Evolutionary conservation across 352 stramenopile genomes (phyloP), one percentile per base, ranked within the genome.

Genomic region (Phytophthora chlamydospora): DNA sequence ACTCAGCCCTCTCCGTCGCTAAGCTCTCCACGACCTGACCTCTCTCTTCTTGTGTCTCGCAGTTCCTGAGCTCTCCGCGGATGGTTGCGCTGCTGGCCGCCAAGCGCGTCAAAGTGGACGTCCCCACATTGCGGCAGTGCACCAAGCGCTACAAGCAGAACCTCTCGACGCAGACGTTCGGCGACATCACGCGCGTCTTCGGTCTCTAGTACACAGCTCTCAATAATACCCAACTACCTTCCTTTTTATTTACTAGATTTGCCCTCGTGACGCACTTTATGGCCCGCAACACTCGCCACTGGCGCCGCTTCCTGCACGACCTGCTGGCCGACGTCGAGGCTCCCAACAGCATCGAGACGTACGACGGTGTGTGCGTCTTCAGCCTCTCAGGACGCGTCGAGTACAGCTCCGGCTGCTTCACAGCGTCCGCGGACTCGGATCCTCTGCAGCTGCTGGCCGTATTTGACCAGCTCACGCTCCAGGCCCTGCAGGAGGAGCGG

Each of bases 101-200:
- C 44, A 87, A 92, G 61, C 63, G 62, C 16, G 48, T 89, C 10
- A 61, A 45, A 1, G 67, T 77, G 38, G 64, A 90, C 46, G 45
- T 88, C 48, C 40, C 48, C 2, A 66, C 58, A 19, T 58, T 90
- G 46, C 83, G 83, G n/a, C 70, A 82, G 27, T 67, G 58, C 41
- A 81, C 83, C 27, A 90, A 90, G 52, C 61, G 53, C 51, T 92
- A 90, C 78, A 92, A 92, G 54, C 69, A 84, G 36, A 57, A 52
- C 13, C 51, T 80, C 32, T 74, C 61, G 16, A 58, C 69, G 16
- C 52, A 68, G 33, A 65, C 71, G 1, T 84, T 89, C 17, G 58
- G 56, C 31, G 58, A 57, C 35, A 68, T 89, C 35, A 80, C 82
- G 66, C 52, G 44, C 24, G 66, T 85, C 39, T 88, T 88, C 45